Base-by-base conservation (phyloP, 2,329 filamentous ascomycete species). In the Immersiporthe knoxdaviesiana region DNA sequence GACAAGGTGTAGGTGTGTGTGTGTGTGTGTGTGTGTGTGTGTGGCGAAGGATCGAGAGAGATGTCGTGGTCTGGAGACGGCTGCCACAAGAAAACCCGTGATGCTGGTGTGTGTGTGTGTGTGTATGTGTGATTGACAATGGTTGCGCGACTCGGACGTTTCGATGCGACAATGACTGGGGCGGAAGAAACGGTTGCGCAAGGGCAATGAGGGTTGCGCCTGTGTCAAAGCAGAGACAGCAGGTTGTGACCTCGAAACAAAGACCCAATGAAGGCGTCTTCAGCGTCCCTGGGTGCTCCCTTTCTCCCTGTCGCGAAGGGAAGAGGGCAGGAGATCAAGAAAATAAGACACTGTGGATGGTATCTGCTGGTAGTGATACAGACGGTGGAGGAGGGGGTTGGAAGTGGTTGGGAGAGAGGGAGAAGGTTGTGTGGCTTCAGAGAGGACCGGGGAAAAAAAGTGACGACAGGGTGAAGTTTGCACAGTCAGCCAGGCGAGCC, bases 161-260 rank as follows among this genome's bases (percentile, higher is more conserved):
- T 35, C n/a, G 32, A 52, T 47, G 68, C 50, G 47, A 71, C 67
- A 69, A 69, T 71, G 63, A 54, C 59, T 24, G 30, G 32, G 21
- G 27, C 16, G 44, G 44, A 24, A 64, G 32, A 18, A n/a, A 35
- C 56, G 67, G 61, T 62, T 14, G 52, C 35, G n/a, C 56, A 56
- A 64, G 56, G 21, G 37, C 24, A 16, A 16, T 56, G 37, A 41
- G 24, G 18, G 47, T 37, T 63, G 60, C 52, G 50, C 41, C 44
- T 63, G 35, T 63, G 39, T 63, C 35, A 47, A 61, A 56, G 61
- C 63, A 41, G 63, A 41, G 32, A 44, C 35, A 35, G 35, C 35
- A 35, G 35, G 18, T 16, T 59, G 47, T 32, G 58, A 66, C 66
- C 41, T 64, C 60, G 37, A 70, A 41, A 27, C 7, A 64, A 58